Conservation (phyloP, 305 asterid species). For the Fraxinus nigra region DNA sequence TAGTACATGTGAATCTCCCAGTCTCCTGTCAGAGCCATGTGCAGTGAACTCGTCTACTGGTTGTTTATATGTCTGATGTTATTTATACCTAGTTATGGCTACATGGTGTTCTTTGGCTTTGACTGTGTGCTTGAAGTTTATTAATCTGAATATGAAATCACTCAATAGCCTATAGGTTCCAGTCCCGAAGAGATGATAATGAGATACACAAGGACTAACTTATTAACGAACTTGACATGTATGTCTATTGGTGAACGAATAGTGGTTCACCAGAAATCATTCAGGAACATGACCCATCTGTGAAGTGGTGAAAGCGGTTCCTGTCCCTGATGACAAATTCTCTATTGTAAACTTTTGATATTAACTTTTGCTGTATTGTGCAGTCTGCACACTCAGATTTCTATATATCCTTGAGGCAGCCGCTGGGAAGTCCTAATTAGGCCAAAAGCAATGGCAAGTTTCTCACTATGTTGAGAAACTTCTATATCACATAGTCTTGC, state of each 20-base stretch:
- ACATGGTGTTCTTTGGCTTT: neutral
- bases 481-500: slow-evolving; percentile 38
- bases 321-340: slow-evolving; percentile 46
- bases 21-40: slow-evolving; percentile 5
- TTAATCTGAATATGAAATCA: neutral
- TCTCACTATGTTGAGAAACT: slow-evolving; percentile 54
- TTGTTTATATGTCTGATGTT: slow-evolving; percentile 1
- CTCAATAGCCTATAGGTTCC: neutral
- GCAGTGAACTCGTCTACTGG: slow-evolving; percentile 3
- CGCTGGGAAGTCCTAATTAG: slow-evolving; percentile 35
- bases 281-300: slow-evolving; percentile 42
- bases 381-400: slow-evolving; percentile 47
- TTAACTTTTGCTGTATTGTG: slow-evolving; percentile 34
- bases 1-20: neutral
- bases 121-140: neutral
- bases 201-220: neutral
- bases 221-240: neutral
- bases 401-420: slow-evolving; percentile 35
- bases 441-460: slow-evolving; percentile 47
- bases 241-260: neutral
- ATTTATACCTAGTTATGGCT: neutral
- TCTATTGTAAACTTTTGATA: slow-evolving; percentile 28
- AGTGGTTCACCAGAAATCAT: slow-evolving; percentile 43
- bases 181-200: neutral
- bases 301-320: slow-evolving; percentile 46